Evolutionary conservation across 2,329 filamentous ascomycete species (phyloP), one percentile per base, ranked within the genome.

Genomic region (Coniochaeta prunicola): DNA sequence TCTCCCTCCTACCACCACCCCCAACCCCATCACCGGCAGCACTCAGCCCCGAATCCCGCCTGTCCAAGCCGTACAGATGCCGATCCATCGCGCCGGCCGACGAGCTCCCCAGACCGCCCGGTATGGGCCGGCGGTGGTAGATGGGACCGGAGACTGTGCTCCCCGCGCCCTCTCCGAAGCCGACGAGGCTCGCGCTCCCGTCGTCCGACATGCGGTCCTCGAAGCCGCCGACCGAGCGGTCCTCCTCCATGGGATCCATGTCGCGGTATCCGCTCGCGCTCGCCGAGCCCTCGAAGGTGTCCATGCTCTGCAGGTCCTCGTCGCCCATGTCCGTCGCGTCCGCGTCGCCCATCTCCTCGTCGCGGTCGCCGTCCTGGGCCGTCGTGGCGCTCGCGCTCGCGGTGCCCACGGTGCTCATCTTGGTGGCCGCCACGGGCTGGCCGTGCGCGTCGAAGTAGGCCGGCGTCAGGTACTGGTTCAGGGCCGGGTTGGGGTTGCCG

Each of bases 81-180:
- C 56, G 2, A 62, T 48, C 42, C 42, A 48, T 48, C 21, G 42
- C 73, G 66, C 62, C 68, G 67, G 59, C 73, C 5, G 64, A 65
- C 56, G 70, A 60, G 65, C 75, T 72, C 60, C 38, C 69, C 2
- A 36, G 9, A 60, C 65, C 73, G 62, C 69, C 74, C 64, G 76
- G 78, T 63, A 73, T 72, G 56, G 77, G 71, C 54, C 81, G 70
- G 61, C 81, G 74, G 70, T 83, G 77, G 74, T 89, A 82, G 69
- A 89, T 89, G 40, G 90, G 90, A 0, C 91, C 91, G 60, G 87
- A 91, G 59, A 92, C 87, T 5, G 91, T 91, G 71, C 89, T 91
- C 65, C 88, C 90, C 10, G 93, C 92, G 34, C 92, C 93, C 71
- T 97, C 92, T 56, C 93, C 93, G 66, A 97, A 97, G 0, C 89